Evolutionary conservation across 2,329 filamentous ascomycete genomes (phyloP).

Genomic region (Xylaria sp.): DNA sequence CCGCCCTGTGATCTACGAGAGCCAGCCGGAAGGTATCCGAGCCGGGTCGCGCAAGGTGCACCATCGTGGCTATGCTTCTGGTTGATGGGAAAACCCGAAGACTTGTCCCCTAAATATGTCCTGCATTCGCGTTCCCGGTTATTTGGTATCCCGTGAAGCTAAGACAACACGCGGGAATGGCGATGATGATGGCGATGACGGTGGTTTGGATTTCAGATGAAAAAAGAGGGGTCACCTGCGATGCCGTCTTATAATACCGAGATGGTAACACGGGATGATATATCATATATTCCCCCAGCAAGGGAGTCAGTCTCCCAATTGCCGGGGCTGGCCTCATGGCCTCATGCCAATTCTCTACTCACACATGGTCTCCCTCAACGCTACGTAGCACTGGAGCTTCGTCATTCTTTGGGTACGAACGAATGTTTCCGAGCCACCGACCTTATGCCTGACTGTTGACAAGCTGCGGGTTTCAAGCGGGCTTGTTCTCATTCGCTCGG

Average conservation of each 20-base stretch:
- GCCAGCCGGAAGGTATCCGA: slow-evolving; percentile 29
- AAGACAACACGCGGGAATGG: slow-evolving; percentile 2
- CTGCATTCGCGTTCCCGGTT: slow-evolving; percentile 24
- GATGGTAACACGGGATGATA: background rate
- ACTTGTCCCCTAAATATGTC: slow-evolving; percentile 5
- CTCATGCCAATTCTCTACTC: background rate
- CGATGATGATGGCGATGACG: slow-evolving; percentile 22
- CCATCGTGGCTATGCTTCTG: slow-evolving; percentile 20
- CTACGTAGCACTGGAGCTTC: background rate
- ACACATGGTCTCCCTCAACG: slow-evolving; percentile 2
- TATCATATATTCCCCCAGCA: background rate
- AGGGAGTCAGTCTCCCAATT: background rate
- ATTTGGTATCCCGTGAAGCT: slow-evolving; percentile 29
- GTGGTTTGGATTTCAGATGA: slow-evolving; percentile 7
- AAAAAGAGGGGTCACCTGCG: background rate
- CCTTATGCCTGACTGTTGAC: background rate
- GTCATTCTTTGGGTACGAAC: background rate
- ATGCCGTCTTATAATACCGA: background rate
- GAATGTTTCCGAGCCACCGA: slow-evolving; percentile 2
- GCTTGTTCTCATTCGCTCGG: slow-evolving; percentile 10
- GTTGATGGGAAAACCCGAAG: slow-evolving; percentile 22
- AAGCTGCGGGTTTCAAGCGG: background rate
- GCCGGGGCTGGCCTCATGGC: background rate
- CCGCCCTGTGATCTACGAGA: slow-evolving; percentile 23
- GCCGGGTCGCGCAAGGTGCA: slow-evolving; percentile 24